A percentile compares a stretch with the other conserved stretches of the same genome.
phyloP scores from a whole-genome alignment of 1,139 yeast species.

The Kazachstania sp. region DNA sequence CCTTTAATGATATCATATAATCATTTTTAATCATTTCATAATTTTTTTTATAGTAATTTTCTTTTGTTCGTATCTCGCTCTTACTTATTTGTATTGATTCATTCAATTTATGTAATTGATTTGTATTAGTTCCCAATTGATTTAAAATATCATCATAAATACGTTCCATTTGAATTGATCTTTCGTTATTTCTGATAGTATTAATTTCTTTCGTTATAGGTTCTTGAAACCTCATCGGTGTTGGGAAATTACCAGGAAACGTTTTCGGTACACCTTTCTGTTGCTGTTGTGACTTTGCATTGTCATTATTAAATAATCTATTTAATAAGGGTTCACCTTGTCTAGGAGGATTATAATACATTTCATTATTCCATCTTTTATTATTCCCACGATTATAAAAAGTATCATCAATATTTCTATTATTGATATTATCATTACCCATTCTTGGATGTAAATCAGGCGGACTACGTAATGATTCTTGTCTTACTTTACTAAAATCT shows the following conservation, averaged over 20 bases:
- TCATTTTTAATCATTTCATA: slow-evolving; percentile 4
- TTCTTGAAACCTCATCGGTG: slow-evolving; percentile 2
- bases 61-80: background rate
- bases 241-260: slow-evolving; percentile 15
- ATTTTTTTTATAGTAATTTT: slow-evolving; percentile 2
- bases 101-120: slow-evolving; percentile 1
- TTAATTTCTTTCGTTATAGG: background rate
- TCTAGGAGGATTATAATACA: slow-evolving; percentile 2
- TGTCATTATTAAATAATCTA: too few relatives aligned
- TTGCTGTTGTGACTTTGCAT: background rate
- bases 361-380: background rate
- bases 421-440: too few relatives aligned
- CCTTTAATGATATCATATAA: slow-evolving; percentile 4
- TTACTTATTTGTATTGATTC: background rate
- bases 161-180: background rate
- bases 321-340: slow-evolving; percentile 7
- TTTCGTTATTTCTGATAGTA: background rate
- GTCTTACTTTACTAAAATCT: background rate
- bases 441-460: slow-evolving; percentile 8
- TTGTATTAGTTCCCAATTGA: slow-evolving; percentile 7
- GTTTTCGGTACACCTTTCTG: background rate
- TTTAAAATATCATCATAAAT: slow-evolving; percentile 2
- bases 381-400: slow-evolving; percentile 12
- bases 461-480: slow-evolving; percentile 10
- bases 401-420: slow-evolving; percentile 17